Conservation (phyloP, 2,329 filamentous ascomycete species). For the Penicillium sp. region DNA sequence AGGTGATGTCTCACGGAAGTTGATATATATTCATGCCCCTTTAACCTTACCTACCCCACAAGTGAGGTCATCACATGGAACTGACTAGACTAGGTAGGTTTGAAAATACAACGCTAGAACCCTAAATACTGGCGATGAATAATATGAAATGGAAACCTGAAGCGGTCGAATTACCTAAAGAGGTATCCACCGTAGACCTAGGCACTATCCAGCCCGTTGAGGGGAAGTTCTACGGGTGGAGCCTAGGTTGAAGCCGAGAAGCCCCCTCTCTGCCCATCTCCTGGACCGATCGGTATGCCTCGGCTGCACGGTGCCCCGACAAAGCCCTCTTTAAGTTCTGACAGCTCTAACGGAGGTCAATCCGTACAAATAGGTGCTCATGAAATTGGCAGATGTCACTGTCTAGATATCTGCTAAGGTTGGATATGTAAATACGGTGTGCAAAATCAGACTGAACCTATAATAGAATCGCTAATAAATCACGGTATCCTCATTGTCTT, state of each 20-base stretch:
- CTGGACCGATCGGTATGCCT: slow-evolving; percentile 9
- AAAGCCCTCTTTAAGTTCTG: neutral
- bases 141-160: neutral
- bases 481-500: slow-evolving; percentile 86
- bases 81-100: neutral
- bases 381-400: neutral
- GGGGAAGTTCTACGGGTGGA: neutral
- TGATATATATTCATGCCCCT: slow-evolving; percentile 13
- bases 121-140: neutral
- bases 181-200: neutral
- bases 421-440: neutral
- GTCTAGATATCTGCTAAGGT: neutral
- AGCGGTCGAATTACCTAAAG: neutral
- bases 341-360: slow-evolving; percentile 6
- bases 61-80: slow-evolving; percentile 1
- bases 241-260: neutral
- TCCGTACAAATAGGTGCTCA: too few species aligned
- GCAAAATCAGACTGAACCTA: neutral
- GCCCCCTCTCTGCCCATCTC: neutral
- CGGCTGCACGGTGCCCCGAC: slow-evolving; percentile 5
- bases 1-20: neutral
- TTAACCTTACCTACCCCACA: neutral
- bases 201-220: neutral
- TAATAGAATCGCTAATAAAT: slow-evolving; percentile 64
- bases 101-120: neutral